Evolutionary conservation across 148 eudicot genomes (phyloP), one percentile per base, ranked within the genome.

Genomic region (Nepenthes gracilis): DNA sequence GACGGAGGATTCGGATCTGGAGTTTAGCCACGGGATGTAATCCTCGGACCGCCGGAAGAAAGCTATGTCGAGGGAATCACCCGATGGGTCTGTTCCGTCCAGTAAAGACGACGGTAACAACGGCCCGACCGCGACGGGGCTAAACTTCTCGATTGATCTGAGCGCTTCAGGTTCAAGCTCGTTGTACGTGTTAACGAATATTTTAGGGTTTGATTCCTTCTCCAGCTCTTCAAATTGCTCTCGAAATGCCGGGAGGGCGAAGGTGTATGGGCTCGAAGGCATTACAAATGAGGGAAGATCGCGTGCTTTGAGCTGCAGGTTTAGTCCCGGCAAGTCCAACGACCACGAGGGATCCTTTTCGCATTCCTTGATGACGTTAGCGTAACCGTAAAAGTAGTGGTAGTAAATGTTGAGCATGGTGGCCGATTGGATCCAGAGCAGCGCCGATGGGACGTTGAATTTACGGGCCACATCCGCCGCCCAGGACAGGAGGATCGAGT

Each of bases 361-460:
- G 36, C 67, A 65, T 1, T 73, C 64, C 0, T 6, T 11, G 2
- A 84, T 71, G 1, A 57, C 64, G 32, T 70, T 72, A 5, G 45
- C 56, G 9, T 64, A 75, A 0, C 80, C 82, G 43, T 73, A 61
- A 67, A 80, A 79, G 55, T 77, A 83, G 45, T 71, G 70, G 58
- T 84, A 80, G 62, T 78, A 86, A 11, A 84, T 65, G n/a, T 62
- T 66, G 35, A 89, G 64, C 1, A 80, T 72, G 0, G 77, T 47
- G 35, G 90, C 87, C 0, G 96, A 83, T 69, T 86, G 94, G 40
- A 81, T 78, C 90, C 87, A 86, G 0, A 84, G 59, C 0, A 78
- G 72, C 0, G 84, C 79, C 0, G 73, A 68, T 1, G 90, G 86
- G 55, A 84, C 48, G 62, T 74, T 64, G 47, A 48, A 55, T 2